Evolutionary conservation across 2,329 filamentous ascomycete species (phyloP).

Genomic region (Paraphoma chrysanthemicola): DNA sequence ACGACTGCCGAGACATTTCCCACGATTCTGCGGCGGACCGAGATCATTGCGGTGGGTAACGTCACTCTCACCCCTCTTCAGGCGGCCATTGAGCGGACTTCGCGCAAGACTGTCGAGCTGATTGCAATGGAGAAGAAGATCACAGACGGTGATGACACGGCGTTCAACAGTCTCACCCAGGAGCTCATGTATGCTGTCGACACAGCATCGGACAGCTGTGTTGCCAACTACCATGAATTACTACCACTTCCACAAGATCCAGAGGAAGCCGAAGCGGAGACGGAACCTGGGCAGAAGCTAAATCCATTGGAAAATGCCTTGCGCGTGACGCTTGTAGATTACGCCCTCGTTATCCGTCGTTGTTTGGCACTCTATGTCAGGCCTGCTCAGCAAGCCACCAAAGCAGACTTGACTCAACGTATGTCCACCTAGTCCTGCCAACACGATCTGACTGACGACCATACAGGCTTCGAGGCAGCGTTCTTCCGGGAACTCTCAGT

Average conservation of each 20-base stretch:
- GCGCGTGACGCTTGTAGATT: conserved; percentile 84
- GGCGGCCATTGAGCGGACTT: conserved; percentile 88
- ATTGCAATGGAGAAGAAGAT: conserved; percentile 76
- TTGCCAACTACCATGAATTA: conserved; percentile 78
- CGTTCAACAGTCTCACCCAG: conserved; percentile 73
- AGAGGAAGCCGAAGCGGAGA: conserved; percentile 43
- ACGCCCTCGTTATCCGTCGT: conserved; percentile 85
- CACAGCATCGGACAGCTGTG: conserved; percentile 74
- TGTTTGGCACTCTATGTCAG: conserved; percentile 74
- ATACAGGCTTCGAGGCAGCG: conserved; percentile 53
- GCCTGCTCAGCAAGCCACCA: conserved; percentile 67
- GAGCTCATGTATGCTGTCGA: conserved; percentile 80
- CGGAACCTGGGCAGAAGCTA: conserved; percentile 45
- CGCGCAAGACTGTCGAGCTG: conserved; percentile 89
- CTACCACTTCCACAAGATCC: conserved; percentile 60
- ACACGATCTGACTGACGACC: conserved; percentile 24
- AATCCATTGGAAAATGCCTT: conserved; percentile 76
- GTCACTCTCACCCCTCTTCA: conserved; percentile 76
- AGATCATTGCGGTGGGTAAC: conserved; percentile 75
- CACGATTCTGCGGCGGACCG: conserved; percentile 86
- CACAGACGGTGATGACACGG: conserved; percentile 73
- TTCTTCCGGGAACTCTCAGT: conserved; percentile 53
- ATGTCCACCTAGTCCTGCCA: conserved; percentile 48
- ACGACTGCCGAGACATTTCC: conserved; percentile 87
- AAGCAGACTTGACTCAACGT: conserved; percentile 69